Evolutionary conservation across 441 rosid species (phyloP).

Genomic region (Eutrema salsugineum): DNA sequence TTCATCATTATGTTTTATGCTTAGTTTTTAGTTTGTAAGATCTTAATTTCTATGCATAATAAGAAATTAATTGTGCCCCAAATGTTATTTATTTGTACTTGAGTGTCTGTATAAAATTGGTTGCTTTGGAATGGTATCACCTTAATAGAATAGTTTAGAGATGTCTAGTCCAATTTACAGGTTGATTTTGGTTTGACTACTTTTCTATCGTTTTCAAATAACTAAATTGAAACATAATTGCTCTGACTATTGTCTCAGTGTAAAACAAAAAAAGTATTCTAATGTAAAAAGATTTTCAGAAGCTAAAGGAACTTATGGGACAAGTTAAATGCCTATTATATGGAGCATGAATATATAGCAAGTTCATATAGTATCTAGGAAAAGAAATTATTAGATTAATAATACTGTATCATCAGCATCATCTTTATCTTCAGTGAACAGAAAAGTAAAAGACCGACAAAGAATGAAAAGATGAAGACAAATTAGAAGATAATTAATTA

Average conservation of each 20-base stretch:
- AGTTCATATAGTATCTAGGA: neutral
- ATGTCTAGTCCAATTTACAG: slow-evolving; percentile 12
- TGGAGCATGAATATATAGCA: neutral
- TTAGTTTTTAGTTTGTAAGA: neutral
- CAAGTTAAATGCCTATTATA: neutral
- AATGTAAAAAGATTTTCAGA: neutral
- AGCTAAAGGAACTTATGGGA: neutral
- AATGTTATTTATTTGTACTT: neutral
- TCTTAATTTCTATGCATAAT: neutral
- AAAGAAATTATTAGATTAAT: too few relatives aligned
- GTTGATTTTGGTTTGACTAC: slow-evolving; percentile 19
- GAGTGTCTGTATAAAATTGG: neutral
- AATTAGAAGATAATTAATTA: neutral
- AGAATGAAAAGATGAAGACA: slow-evolving; percentile 18
- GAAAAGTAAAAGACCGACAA: slow-evolving; percentile 8
- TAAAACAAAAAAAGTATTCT: neutral
- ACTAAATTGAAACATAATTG: neutral
- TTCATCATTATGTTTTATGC: neutral
- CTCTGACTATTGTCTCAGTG: neutral
- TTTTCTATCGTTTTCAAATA: neutral
- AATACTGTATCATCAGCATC: neutral
- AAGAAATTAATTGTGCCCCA: neutral
- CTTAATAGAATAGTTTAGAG: neutral
- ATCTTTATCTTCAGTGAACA: slow-evolving; percentile 8
- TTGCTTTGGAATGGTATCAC: slow-evolving; percentile 1